Percentiles rank a stretch among this genome's conserved stretches.
phyloP scores from a whole-genome alignment of 1,139 yeast genomes.

The Trichomonascaceae sp. region DNA sequence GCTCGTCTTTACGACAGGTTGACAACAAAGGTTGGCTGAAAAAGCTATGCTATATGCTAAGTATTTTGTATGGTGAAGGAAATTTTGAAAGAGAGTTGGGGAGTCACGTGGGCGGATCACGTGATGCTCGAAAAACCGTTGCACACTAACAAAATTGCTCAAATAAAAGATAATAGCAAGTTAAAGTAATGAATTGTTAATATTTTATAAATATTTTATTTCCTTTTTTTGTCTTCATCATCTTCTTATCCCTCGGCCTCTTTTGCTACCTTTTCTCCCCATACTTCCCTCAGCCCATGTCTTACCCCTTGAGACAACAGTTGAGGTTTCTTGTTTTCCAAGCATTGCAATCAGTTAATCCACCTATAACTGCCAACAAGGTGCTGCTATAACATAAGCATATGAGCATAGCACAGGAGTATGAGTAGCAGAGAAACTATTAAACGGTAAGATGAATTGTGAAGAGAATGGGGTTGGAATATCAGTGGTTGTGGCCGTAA shows the following conservation, averaged over 20 bases:
- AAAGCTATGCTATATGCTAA: background rate
- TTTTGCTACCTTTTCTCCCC: background rate
- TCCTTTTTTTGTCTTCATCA: background rate
- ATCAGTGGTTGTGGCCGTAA: background rate
- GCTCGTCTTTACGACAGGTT: background rate
- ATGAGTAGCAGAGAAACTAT: conserved; percentile 18
- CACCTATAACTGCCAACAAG: conserved; percentile 37
- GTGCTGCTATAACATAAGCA: background rate
- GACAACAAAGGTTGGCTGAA: background rate
- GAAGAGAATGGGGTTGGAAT: background rate
- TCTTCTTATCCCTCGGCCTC: background rate
- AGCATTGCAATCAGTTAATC: conserved; percentile 27
- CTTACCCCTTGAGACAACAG: background rate
- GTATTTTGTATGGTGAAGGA: background rate
- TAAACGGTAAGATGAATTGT: conserved; percentile 17
- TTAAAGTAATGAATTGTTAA: too few species aligned
- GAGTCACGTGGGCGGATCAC: conserved; percentile 31
- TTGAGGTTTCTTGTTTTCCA: background rate
- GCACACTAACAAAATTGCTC: conserved; percentile 29
- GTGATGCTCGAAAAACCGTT: too few species aligned
- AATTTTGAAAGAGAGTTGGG: background rate
- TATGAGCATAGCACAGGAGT: background rate
- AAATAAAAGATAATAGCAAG: background rate
- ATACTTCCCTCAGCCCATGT: background rate
- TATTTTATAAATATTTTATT: too few species aligned